phyloP scores from a whole-genome alignment of 805 yeast species.

The Metschnikowia dekortorum region DNA sequence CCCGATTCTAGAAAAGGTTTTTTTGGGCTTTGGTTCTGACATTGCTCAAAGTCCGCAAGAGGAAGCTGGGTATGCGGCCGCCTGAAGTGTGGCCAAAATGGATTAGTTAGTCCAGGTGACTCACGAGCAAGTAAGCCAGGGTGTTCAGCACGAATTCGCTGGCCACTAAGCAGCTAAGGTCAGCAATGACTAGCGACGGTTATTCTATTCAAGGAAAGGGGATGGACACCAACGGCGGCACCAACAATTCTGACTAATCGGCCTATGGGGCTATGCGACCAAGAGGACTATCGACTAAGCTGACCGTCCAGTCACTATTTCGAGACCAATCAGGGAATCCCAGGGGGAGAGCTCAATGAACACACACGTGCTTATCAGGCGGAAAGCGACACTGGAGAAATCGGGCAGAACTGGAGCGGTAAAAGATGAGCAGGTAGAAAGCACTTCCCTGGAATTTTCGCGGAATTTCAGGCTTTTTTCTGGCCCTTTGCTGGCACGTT shows the following conservation, averaged over 20 bases:
- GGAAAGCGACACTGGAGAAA: background rate
- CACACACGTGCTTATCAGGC: slow-evolving; percentile 1
- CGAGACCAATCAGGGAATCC: background rate
- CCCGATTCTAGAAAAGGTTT: slow-evolving; percentile 22
- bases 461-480: background rate
- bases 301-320: background rate
- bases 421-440: slow-evolving; percentile 1
- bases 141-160: too few species aligned
- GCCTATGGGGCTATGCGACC: background rate
- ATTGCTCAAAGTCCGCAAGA: slow-evolving; percentile 1
- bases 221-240: too few species aligned
- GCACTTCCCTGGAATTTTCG: background rate
- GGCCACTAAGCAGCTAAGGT: too few species aligned
- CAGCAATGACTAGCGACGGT: background rate
- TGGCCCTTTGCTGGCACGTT: background rate
- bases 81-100: too few species aligned
- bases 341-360: background rate
- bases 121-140: too few species aligned
- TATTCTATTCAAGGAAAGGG: too few species aligned
- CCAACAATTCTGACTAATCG: background rate
- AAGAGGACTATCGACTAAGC: background rate
- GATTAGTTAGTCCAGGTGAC: too few species aligned
- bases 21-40: slow-evolving; percentile 22
- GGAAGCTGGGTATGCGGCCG: too few species aligned
- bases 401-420: background rate